phyloP scores from a whole-genome alignment of 169 alveolate genomes.

The Toxoplasma gondii region DNA sequence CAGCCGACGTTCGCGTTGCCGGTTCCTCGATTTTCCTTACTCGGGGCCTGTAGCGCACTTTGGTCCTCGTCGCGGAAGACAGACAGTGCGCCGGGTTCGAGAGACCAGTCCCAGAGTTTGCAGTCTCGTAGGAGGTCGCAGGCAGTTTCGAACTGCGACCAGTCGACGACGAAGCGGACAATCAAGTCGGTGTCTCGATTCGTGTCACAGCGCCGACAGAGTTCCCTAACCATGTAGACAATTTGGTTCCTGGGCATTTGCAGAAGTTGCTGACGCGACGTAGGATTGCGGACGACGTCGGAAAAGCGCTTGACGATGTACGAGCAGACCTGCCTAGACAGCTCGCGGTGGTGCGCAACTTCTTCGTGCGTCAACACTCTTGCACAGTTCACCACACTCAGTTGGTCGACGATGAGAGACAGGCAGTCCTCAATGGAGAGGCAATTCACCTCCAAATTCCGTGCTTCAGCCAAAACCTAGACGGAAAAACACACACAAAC shows the following conservation, averaged over 20 bases:
- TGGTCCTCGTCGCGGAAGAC: constrained; percentile 52
- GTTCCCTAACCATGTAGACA: constrained; percentile 61
- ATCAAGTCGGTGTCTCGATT: constrained; percentile 55
- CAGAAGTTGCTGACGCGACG: constrained; percentile 57
- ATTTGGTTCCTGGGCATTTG: constrained; percentile 62
- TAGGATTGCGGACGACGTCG: constrained; percentile 53
- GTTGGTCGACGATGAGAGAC: constrained; percentile 64
- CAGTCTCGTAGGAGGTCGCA: constrained; percentile 63
- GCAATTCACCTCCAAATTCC: constrained; percentile 55
- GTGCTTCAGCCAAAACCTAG: constrained; percentile 60
- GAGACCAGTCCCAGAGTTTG: constrained; percentile 62
- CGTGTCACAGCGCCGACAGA: constrained; percentile 58
- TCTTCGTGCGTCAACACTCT: constrained; percentile 58
- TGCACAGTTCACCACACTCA: constrained; percentile 54
- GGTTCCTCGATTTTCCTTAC: background rate
- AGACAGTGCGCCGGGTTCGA: constrained; percentile 57
- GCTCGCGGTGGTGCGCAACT: constrained; percentile 60
- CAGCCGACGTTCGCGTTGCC: background rate
- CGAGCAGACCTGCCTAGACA: constrained; percentile 55
- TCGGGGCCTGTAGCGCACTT: constrained; percentile 18
- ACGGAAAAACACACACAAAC: background rate
- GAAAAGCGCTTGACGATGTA: constrained; percentile 61
- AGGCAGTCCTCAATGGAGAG: constrained; percentile 52
- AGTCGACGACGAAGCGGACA: constrained; percentile 64
- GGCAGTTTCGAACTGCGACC: constrained; percentile 55